These are phyloP conservation scores for Pichia nanzhaoensis DNA, from an alignment of 805 yeast species.

Conservation along the genomic window DNA sequence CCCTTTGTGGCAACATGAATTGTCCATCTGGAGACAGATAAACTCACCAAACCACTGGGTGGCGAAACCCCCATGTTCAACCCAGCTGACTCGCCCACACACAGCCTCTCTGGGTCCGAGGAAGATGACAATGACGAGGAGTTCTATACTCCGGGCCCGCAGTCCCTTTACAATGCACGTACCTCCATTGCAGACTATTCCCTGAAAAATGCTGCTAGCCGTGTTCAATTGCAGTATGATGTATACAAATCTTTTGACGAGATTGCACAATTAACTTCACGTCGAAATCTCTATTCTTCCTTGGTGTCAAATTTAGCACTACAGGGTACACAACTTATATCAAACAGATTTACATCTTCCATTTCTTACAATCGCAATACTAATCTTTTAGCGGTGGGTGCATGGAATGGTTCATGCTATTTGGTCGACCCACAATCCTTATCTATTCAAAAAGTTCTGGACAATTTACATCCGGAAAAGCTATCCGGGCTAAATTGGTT, in stretches of 20 bases:
- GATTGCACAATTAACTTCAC: conserved; percentile 10
- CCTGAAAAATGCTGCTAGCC: conserved; percentile 34
- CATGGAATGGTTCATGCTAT: conserved; percentile 76
- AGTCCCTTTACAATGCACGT: conserved; percentile 47
- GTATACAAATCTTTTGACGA: conserved; percentile 27
- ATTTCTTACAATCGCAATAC: conserved; percentile 38
- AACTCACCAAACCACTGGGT: too few species aligned
- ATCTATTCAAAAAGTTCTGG: conserved; percentile 28
- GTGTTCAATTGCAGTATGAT: conserved; percentile 34
- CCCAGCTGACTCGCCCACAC: too few species aligned
- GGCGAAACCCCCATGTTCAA: too few species aligned
- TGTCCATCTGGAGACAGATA: too few species aligned
- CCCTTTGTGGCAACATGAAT: too few species aligned
- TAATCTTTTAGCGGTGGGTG: conserved; percentile 50
- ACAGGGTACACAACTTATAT: conserved; percentile 63
- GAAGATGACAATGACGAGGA: conserved; percentile 55
- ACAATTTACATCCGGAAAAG: conserved; percentile 49
- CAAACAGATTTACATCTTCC: conserved; percentile 61
- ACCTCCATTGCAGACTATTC: conserved; percentile 46
- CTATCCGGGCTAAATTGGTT: conserved; percentile 67
- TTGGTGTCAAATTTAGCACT: conserved; percentile 31
- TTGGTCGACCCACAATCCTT: conserved; percentile 34
- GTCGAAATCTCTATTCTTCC: conserved; percentile 14
- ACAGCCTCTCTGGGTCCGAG: not conserved
- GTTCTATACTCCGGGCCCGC: conserved; percentile 75